Evolutionary conservation across 352 stramenopile genomes (phyloP).

Genomic region (Albugo laibachii): DNA sequence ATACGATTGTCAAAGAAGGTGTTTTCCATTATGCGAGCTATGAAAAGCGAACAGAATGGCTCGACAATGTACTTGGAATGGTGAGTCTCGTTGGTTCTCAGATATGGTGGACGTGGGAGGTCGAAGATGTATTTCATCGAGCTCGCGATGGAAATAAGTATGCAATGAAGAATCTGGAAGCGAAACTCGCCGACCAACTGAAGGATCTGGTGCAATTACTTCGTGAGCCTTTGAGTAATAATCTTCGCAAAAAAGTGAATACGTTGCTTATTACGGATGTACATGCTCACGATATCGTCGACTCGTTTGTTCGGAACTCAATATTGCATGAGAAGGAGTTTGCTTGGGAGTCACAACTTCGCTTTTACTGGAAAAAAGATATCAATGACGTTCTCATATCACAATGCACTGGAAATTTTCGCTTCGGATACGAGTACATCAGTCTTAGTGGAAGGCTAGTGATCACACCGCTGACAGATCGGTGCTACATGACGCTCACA

Average conservation of each 20-base stretch:
- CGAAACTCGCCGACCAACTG: conserved; percentile 76
- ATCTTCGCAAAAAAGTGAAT: conserved; percentile 86
- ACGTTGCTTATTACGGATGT: conserved; percentile 83
- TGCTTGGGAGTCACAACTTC: conserved; percentile 76
- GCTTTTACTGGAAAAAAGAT: conserved; percentile 84
- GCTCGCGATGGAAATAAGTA: conserved; percentile 84
- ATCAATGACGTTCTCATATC: conserved; percentile 79
- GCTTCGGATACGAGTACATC: conserved; percentile 91
- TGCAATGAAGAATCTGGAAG: conserved; percentile 85
- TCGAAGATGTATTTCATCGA: conserved; percentile 83
- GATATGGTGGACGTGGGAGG: conserved; percentile 90
- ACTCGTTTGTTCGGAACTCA: conserved; percentile 77
- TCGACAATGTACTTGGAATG: conserved; percentile 82
- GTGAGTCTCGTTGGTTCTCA: conserved; percentile 83
- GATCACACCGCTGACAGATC: conserved; percentile 85
- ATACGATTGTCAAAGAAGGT: conserved; percentile 83
- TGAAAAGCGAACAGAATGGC: conserved; percentile 61
- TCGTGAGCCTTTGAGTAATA: conserved; percentile 61
- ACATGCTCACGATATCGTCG: conserved; percentile 78
- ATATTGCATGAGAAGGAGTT: conserved; percentile 84
- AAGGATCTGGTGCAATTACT: conserved; percentile 83
- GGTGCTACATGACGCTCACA: conserved; percentile 88
- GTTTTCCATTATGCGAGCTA: conserved; percentile 83
- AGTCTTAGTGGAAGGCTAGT: conserved; percentile 81
- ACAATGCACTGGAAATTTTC: conserved; percentile 83